Conservation (phyloP, 2,329 filamentous ascomycete genomes). For the Dothistroma pini region DNA sequence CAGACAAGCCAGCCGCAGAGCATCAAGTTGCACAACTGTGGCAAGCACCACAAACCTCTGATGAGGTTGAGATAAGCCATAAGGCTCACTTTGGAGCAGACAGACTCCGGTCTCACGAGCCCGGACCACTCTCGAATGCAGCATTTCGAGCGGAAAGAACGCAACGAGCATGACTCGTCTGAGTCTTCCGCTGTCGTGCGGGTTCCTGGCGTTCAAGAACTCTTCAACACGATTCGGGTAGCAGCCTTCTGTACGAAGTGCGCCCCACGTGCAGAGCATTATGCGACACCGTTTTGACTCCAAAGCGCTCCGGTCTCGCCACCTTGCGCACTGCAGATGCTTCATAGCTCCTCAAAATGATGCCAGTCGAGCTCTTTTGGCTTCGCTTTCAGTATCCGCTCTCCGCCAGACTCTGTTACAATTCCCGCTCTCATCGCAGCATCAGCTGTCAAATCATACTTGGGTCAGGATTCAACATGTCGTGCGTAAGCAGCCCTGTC, state of each 20-base stretch:
- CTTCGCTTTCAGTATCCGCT: not conserved
- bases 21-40: no score
- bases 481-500: not conserved
- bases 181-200: not conserved
- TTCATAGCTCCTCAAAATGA: not conserved
- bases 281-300: slow-evolving; percentile 1
- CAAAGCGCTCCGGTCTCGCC: not conserved
- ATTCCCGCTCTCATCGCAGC: not conserved
- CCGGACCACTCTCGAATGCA: no score
- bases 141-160: no score
- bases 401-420: no score
- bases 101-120: no score
- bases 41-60: no score
- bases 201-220: not conserved
- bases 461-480: not conserved
- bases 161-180: no score
- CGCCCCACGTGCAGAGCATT: not conserved
- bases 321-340: not conserved
- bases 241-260: not conserved
- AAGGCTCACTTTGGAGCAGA: no score
- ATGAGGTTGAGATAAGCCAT: no score
- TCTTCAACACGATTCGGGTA: not conserved
- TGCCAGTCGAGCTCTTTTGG: not conserved
- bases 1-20: no score
- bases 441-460: not conserved